Base-by-base conservation (phyloP, 176 grass and related monocot species). In the Triticum aestivum region DNA sequence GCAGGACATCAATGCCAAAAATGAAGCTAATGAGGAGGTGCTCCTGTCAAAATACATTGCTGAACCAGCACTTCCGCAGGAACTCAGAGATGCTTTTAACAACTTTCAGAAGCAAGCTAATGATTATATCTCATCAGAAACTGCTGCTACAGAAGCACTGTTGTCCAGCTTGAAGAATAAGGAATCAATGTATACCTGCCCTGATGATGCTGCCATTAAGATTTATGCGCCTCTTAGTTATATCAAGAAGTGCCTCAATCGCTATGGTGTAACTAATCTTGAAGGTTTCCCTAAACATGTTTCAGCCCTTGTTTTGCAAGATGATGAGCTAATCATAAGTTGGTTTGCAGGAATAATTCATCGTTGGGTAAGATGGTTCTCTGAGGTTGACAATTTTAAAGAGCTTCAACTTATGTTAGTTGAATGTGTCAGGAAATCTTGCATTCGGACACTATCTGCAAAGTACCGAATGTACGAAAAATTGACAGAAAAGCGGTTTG, bases 281-380 rank as follows among this genome's bases (percentile, higher is more conserved):
- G 90, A 95, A 92, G 96, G 96, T 58, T 89, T 90, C 54, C 85
- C 93, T n/a, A 95, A 76, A 61, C 93, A 98, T 73, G 96, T 98
- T 30, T 87, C 88, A 2, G 64, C 81, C 13, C 91, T 98, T 47
- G 51, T 95, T n/a, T 89, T 98, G 74, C 96, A 98, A 95, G 96
- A 98, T 73, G 93, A 98, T 69, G 92, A 92, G 34, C 82, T 95
- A 78, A 98, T 98, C 61, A 80, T 95, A 79, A 98, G 82, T 84
- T 98, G 96, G 93, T 98, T 98, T 94, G 91, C 88, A 79, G 93
- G 93, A 86, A 88, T 98, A 80, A 79, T 94, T 85, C 79, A 82
- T 63, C 87, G 93, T 82, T 98, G 96, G 96, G 51, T 91, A 41
- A 92, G 81, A 78, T 98, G 91, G 91, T 95, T 94, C 82, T 91